A percentile compares a stretch with the other conserved stretches of the same genome.
These are phyloP conservation scores for Polyporus tsugae DNA, from an alignment of 1,284 basidiomycete genomes.

Conservation along the genomic window DNA sequence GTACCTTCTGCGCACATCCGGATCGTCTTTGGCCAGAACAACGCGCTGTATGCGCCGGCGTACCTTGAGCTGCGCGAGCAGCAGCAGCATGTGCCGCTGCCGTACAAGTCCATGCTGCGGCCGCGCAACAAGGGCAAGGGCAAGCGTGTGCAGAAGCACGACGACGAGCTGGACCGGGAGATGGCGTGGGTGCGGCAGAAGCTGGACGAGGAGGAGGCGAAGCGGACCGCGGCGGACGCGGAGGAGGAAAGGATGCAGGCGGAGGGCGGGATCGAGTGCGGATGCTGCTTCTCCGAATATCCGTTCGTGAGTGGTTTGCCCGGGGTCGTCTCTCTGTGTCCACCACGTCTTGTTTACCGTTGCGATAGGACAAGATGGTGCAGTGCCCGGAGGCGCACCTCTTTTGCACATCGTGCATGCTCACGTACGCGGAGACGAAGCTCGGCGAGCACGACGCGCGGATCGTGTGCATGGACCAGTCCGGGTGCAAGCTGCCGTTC, in stretches of 20 bases:
- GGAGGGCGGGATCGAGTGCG: slow-evolving; percentile 76
- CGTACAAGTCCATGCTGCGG: slow-evolving; percentile 49
- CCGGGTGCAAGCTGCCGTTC: slow-evolving; percentile 75
- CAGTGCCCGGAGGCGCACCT: slow-evolving; percentile 81
- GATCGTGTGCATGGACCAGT: slow-evolving; percentile 84
- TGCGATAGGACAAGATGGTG: slow-evolving; percentile 74
- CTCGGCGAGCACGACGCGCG: slow-evolving; percentile 50
- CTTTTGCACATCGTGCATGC: slow-evolving; percentile 61
- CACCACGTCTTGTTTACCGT: neutral
- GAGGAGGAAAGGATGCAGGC: slow-evolving; percentile 39
- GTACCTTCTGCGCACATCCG: slow-evolving; percentile 63
- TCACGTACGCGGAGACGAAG: slow-evolving; percentile 43
- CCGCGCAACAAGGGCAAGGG: slow-evolving; percentile 51
- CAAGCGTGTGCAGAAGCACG: slow-evolving; percentile 34
- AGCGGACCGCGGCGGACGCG: slow-evolving; percentile 45
- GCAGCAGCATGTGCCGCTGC: slow-evolving; percentile 40
- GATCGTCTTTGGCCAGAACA: slow-evolving; percentile 45
- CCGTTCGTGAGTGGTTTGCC: slow-evolving; percentile 65
- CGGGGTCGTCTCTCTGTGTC: slow-evolving; percentile 4
- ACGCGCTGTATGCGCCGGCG: slow-evolving; percentile 66
- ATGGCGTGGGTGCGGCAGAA: slow-evolving; percentile 51
- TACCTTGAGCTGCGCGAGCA: slow-evolving; percentile 55
- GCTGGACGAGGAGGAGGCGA: slow-evolving; percentile 43
- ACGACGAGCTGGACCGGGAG: slow-evolving; percentile 50
- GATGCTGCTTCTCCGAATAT: slow-evolving; percentile 81